These are phyloP conservation scores for Penicillium salamii DNA, from an alignment of 495 filamentous ascomycete genomes.

Conservation along the genomic window DNA sequence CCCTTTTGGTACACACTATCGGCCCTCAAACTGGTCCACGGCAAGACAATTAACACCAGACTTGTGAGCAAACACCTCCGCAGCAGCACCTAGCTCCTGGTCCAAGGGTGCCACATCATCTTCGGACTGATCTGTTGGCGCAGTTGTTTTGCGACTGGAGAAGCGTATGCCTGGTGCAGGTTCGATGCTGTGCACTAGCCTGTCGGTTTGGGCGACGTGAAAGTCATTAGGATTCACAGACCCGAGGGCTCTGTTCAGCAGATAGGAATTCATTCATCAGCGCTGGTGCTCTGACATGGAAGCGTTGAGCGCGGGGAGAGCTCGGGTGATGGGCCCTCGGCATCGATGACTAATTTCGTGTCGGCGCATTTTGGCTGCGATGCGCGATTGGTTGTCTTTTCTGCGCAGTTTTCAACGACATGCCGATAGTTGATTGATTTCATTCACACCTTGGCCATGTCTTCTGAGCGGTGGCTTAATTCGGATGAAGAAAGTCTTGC, in stretches of 20 bases:
- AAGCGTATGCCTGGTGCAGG: conserved; percentile 64
- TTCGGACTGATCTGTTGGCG: conserved; percentile 8
- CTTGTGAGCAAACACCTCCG: conserved; percentile 59
- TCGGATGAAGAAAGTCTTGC: conserved; percentile 21
- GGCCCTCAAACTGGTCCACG: conserved; percentile 73
- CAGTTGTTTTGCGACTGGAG: conserved; percentile 50
- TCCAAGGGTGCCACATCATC: conserved; percentile 12
- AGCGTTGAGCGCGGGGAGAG: not conserved
- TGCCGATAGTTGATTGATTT: conserved; percentile 1
- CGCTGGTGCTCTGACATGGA: not conserved
- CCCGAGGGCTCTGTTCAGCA: conserved; percentile 70
- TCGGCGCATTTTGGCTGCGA: conserved; percentile 17
- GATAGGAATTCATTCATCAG: conserved; percentile 67
- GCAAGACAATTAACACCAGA: conserved; percentile 73
- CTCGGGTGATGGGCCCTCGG: too few species aligned
- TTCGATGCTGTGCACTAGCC: conserved; percentile 58
- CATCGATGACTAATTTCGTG: conserved; percentile 13
- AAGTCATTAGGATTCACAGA: conserved; percentile 57
- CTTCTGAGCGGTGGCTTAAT: conserved; percentile 18
- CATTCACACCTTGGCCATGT: conserved; percentile 14
- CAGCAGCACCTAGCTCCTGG: conserved; percentile 17
- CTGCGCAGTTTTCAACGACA: not conserved
- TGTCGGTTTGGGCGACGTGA: conserved; percentile 59
- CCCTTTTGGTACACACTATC: conserved; percentile 53
- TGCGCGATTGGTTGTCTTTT: too few species aligned